Evolutionary conservation across 805 yeast species (phyloP).

Genomic region (Helenozyma baotianmanensis): DNA sequence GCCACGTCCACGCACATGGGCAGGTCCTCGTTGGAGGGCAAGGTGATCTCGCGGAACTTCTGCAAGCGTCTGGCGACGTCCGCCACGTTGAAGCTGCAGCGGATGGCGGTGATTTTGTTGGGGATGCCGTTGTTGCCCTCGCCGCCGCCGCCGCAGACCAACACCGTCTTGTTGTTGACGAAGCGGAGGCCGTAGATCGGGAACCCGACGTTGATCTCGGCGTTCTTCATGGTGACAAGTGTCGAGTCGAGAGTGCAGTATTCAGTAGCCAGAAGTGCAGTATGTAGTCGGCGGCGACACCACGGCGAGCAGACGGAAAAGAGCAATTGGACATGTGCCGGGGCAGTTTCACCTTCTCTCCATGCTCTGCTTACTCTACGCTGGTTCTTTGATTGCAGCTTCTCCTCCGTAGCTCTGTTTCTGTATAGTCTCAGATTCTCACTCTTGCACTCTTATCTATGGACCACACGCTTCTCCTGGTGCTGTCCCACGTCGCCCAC

Average conservation of each 20-base stretch:
- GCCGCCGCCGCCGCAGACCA: slow-evolving; percentile 94
- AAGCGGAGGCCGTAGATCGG: slow-evolving; percentile 83
- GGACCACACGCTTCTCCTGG: slow-evolving; percentile 9
- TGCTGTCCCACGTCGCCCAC: slow-evolving; percentile 18
- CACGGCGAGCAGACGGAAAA: too few species aligned
- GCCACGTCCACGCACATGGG: slow-evolving; percentile 72
- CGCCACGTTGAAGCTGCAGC: slow-evolving; percentile 49
- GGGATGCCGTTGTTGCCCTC: slow-evolving; percentile 87
- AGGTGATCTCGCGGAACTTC: slow-evolving; percentile 56
- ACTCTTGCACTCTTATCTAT: too few species aligned
- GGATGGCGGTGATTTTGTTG: slow-evolving; percentile 69
- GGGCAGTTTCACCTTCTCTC: too few species aligned
- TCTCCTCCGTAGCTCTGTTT: too few species aligned
- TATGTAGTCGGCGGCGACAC: too few species aligned
- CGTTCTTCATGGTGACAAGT: slow-evolving; percentile 22
- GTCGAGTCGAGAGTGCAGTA: too few species aligned
- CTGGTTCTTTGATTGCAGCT: too few species aligned
- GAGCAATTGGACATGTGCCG: too few species aligned
- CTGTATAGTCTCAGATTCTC: too few species aligned
- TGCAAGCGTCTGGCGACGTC: slow-evolving; percentile 43
- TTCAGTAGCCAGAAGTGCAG: too few species aligned
- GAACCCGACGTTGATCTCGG: slow-evolving; percentile 48
- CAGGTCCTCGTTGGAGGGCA: slow-evolving; percentile 71
- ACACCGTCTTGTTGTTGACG: slow-evolving; percentile 51
- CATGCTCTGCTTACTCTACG: too few species aligned